Evolutionary conservation across 495 filamentous ascomycete genomes (phyloP).

Genomic region (Annulohypoxylon stygium): DNA sequence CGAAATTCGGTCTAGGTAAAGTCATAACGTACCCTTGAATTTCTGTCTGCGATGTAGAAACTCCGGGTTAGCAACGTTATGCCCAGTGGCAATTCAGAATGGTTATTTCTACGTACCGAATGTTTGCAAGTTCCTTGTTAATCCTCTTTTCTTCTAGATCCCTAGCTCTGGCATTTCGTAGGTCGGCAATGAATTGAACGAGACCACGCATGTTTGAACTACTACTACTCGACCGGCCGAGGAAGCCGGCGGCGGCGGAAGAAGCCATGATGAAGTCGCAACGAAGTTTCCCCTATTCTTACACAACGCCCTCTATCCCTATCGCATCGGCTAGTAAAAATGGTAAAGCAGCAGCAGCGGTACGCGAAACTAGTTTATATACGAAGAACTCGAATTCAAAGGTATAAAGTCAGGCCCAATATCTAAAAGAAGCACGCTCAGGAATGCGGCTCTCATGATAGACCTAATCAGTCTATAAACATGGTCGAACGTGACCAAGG

Average conservation of each 20-base stretch:
- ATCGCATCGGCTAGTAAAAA: slow-evolving; percentile 40
- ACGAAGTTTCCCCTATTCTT: slow-evolving; percentile 43
- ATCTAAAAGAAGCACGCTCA: slow-evolving; percentile 49
- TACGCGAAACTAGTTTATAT: slow-evolving; percentile 36
- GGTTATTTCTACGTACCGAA: slow-evolving; percentile 68
- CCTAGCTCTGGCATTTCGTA: slow-evolving; percentile 92
- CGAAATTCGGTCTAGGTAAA: slow-evolving; percentile 10
- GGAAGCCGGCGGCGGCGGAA: slow-evolving; percentile 67
- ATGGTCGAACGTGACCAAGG: slow-evolving; percentile 44
- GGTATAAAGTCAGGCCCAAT: slow-evolving; percentile 29
- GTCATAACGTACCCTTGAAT: slow-evolving; percentile 72
- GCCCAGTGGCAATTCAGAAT: slow-evolving; percentile 20
- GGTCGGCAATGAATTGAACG: slow-evolving; percentile 98
- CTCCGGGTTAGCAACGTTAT: slow-evolving; percentile 40
- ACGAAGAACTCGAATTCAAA: slow-evolving; percentile 23
- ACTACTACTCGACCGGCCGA: slow-evolving; percentile 71
- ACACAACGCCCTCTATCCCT: slow-evolving; percentile 30
- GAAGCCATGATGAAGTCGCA: slow-evolving; percentile 62
- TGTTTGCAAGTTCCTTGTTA: slow-evolving; percentile 99
- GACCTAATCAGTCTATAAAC: slow-evolving; percentile 50
- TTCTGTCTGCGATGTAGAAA: slow-evolving; percentile 68
- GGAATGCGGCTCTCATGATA: slow-evolving; percentile 52
- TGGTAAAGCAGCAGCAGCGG: background rate
- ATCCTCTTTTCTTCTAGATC: slow-evolving; percentile 99
- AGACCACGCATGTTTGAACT: slow-evolving; percentile 84